Percentiles rank a stretch among this genome's conserved stretches.
Conservation (phyloP, 331 rosid species). For the Quercus lobata region DNA sequence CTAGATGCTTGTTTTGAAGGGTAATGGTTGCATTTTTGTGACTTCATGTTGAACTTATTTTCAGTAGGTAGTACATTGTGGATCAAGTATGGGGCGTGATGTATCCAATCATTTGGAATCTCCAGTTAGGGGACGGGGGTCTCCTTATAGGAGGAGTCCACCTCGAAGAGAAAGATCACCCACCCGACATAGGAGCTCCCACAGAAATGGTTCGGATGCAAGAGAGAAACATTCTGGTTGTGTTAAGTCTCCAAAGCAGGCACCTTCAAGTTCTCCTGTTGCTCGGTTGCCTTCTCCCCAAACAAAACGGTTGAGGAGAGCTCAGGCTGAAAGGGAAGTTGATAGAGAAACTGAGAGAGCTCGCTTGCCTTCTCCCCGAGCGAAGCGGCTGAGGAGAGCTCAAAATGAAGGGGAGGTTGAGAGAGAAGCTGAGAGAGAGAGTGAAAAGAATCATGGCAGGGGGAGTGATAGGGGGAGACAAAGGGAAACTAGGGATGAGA, state of each 20-base stretch:
- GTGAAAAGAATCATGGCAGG: slow-evolving; percentile 14
- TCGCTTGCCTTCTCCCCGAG: not conserved
- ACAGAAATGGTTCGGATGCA: slow-evolving; percentile 17
- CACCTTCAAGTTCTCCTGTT: slow-evolving; percentile 43
- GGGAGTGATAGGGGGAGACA: slow-evolving; percentile 22
- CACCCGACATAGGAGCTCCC: slow-evolving; percentile 33
- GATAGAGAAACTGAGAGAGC: slow-evolving; percentile 25
- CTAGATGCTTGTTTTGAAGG: too few relatives aligned
- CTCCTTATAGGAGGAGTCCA: slow-evolving; percentile 34
- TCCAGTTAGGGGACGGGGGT: slow-evolving; percentile 31
- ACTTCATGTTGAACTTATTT: not conserved
- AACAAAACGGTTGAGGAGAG: slow-evolving; percentile 58
- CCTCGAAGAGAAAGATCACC: slow-evolving; percentile 48
- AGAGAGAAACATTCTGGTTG: slow-evolving; percentile 28
- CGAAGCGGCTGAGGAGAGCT: not conserved
- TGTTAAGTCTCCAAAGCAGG: slow-evolving; percentile 34
- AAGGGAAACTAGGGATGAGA: slow-evolving; percentile 25
- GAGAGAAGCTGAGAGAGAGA: slow-evolving; percentile 28
- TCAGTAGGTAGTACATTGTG: slow-evolving; percentile 8
- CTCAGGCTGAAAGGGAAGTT: slow-evolving; percentile 21
- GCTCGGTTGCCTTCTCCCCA: slow-evolving; percentile 63
- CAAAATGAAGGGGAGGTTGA: slow-evolving; percentile 25
- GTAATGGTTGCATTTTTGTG: too few relatives aligned
- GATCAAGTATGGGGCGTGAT: slow-evolving; percentile 39
- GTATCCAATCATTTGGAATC: slow-evolving; percentile 29